Evolutionary conservation across 164 flowering plant genomes (phyloP).

Genomic region (Protea cynaroides): DNA sequence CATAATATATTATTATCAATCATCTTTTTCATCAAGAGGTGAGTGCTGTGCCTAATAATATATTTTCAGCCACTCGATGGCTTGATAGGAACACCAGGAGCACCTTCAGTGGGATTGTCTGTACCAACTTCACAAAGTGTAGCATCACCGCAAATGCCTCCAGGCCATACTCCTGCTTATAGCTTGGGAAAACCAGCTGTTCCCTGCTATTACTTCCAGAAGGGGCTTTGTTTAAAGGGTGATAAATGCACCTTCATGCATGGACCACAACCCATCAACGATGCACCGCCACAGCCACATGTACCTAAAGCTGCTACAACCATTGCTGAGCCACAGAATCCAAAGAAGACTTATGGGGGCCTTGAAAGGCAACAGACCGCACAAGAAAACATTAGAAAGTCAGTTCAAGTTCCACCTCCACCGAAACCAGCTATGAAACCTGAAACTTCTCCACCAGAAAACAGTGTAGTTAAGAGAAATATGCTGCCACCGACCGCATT

Average conservation of each 20-base stretch:
- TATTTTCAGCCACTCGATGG: conserved; percentile 80
- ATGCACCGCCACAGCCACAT: conserved; percentile 26
- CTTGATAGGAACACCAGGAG: conserved; percentile 41
- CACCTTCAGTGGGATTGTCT: conserved; percentile 32
- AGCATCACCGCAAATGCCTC: conserved; percentile 17
- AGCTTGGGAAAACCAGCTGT: conserved; percentile 50
- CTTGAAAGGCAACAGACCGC: conserved; percentile 33
- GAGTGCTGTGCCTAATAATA: background rate
- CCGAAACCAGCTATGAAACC: conserved; percentile 21
- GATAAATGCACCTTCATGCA: conserved; percentile 73
- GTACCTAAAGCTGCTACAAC: conserved; percentile 19
- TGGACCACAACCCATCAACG: conserved; percentile 30
- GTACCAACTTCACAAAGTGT: conserved; percentile 27
- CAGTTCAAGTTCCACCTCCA: conserved; percentile 19
- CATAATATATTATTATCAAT: background rate
- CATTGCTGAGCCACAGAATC: conserved; percentile 25
- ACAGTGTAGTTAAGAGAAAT: conserved; percentile 20
- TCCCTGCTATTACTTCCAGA: conserved; percentile 73
- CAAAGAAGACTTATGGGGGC: conserved; percentile 31
- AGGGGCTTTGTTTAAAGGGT: conserved; percentile 80
- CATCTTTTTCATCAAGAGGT: background rate
- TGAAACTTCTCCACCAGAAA: conserved; percentile 19
- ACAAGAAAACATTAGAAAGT: conserved; percentile 29
- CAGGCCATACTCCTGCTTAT: conserved; percentile 19
- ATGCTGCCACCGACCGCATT: conserved; percentile 7